phyloP scores from a whole-genome alignment of 257 asterid genomes.

The Verbascum thapsus region DNA sequence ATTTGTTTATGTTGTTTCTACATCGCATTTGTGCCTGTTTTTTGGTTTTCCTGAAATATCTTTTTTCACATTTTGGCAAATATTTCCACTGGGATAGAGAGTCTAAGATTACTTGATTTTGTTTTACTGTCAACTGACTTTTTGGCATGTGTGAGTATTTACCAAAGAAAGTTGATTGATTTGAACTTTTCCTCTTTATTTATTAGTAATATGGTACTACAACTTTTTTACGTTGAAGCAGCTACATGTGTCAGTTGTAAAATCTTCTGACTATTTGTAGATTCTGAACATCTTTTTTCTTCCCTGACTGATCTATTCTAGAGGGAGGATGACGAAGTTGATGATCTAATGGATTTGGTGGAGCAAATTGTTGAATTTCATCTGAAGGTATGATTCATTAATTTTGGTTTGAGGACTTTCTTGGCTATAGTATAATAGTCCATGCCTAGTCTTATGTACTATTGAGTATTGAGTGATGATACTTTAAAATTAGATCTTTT shows the following conservation, averaged over 20 bases:
- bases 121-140: neutral
- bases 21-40: neutral
- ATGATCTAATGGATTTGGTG: constrained; percentile 86
- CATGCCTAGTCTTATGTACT: neutral
- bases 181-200: neutral
- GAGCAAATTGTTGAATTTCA: constrained; percentile 90
- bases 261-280: constrained; percentile 11
- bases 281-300: constrained; percentile 19
- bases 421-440: constrained; percentile 2
- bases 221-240: too few species aligned
- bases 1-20: neutral
- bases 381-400: constrained; percentile 64
- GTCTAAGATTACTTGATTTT: neutral
- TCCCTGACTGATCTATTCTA: constrained; percentile 33
- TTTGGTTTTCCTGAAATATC: neutral
- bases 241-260: neutral
- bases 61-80: neutral
- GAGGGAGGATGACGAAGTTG: constrained; percentile 62
- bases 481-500: neutral
- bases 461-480: neutral
- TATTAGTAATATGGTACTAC: neutral
- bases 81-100: neutral
- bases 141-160: neutral
- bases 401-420: neutral
- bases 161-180: neutral